phyloP scores from a whole-genome alignment of 306 rosid species.

The Dryas octopetala region DNA sequence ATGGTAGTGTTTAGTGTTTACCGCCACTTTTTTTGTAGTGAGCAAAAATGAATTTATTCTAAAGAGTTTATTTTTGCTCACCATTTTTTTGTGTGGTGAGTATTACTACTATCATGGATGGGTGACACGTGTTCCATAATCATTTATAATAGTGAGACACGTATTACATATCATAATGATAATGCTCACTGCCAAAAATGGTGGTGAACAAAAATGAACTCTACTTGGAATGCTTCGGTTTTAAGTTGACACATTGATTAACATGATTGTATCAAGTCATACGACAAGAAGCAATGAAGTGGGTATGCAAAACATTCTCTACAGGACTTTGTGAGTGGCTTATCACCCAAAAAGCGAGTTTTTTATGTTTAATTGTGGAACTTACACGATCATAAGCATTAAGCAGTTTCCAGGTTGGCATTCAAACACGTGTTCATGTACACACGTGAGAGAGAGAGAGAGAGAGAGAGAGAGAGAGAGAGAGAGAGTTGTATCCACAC shows the following conservation, averaged over 20 bases:
- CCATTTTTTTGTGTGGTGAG: too few species aligned
- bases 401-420: neutral
- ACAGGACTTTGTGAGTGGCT: neutral
- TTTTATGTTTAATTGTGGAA: neutral
- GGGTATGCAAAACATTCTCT: neutral
- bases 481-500: constrained; percentile 25
- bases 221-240: neutral
- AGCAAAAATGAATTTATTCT: too few species aligned
- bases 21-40: too few species aligned
- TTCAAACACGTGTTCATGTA: neutral
- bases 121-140: too few species aligned
- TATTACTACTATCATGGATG: too few species aligned
- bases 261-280: neutral
- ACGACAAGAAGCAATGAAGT: constrained; percentile 2
- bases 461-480: neutral
- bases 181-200: too few species aligned
- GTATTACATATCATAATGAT: too few species aligned
- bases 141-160: too few species aligned
- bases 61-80: too few species aligned
- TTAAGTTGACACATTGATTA: neutral
- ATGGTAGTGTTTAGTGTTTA: too few species aligned
- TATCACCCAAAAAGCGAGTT: neutral
- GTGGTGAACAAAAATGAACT: too few species aligned
- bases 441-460: constrained; percentile 2
- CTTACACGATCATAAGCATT: neutral